Conservation (phyloP, 2,329 filamentous ascomycete species). For the Colletotrichum horii region DNA sequence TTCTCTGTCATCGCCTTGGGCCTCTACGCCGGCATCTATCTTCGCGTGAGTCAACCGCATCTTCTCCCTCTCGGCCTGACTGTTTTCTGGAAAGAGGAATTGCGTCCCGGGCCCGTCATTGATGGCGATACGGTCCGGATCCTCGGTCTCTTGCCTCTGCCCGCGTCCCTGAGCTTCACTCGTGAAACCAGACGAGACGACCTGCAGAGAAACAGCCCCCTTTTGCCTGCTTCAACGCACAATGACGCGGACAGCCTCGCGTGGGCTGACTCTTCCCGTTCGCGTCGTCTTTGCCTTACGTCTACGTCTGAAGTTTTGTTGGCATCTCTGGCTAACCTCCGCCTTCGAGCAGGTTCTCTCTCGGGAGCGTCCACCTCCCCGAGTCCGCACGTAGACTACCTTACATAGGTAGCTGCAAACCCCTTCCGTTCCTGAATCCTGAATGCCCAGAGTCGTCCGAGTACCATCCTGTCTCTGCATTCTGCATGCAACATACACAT, state of each 20-base stretch:
- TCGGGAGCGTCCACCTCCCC: constrained; percentile 14
- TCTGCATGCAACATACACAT: not conserved
- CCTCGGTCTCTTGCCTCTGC: not conserved
- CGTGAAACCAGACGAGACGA: constrained; percentile 35
- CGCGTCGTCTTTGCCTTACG: not conserved
- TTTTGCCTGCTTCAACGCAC: not conserved
- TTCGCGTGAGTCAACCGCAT: constrained; percentile 8
- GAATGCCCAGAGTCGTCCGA: not conserved
- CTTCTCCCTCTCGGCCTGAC: not conserved
- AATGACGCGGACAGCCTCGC: constrained; percentile 1
- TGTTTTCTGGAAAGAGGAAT: not conserved
- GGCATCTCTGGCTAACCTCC: not conserved
- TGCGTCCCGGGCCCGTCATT: not conserved
- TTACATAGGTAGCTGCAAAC: not conserved
- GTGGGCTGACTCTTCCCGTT: not conserved
- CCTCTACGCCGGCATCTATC: constrained; percentile 5
- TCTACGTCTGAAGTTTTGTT: not conserved
- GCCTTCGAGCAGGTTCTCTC: constrained; percentile 14
- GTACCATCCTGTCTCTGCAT: not conserved
- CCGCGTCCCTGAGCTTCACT: constrained; percentile 15
- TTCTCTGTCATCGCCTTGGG: not conserved
- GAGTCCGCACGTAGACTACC: constrained; percentile 7
- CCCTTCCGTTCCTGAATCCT: not conserved
- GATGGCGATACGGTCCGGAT: not conserved
- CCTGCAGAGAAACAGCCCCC: constrained; percentile 24